Percentiles rank a stretch among this genome's conserved stretches.
Evolutionary conservation across 805 yeast species (phyloP).

Genomic region (Starmerella floricola): DNA sequence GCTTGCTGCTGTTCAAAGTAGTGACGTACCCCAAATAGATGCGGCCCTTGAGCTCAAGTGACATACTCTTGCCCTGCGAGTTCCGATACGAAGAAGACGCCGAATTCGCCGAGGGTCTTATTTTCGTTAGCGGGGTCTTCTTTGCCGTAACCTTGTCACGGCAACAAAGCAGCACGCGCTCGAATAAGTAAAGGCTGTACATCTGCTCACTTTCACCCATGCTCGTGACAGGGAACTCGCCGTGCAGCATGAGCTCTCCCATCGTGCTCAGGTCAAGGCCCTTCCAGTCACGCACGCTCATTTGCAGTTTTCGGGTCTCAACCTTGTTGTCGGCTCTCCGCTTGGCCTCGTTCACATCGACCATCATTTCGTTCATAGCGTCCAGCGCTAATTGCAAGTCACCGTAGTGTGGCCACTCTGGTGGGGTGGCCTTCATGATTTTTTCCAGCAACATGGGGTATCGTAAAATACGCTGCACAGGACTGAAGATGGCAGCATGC

Average conservation of each 20-base stretch:
- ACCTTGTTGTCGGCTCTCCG: slow-evolving; percentile 79
- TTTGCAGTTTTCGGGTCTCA: slow-evolving; percentile 52
- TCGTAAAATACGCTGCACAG: slow-evolving; percentile 91
- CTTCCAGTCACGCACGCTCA: slow-evolving; percentile 80
- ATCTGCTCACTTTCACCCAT: slow-evolving; percentile 61
- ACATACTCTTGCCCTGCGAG: slow-evolving; percentile 21
- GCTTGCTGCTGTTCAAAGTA: slow-evolving; percentile 30
- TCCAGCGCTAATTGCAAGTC: slow-evolving; percentile 62
- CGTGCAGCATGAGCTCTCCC: slow-evolving; percentile 74
- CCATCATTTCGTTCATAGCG: slow-evolving; percentile 72
- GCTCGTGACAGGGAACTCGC: slow-evolving; percentile 39
- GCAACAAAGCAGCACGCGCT: slow-evolving; percentile 51
- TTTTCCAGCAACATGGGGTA: slow-evolving; percentile 73
- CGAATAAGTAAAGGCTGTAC: slow-evolving; percentile 81
- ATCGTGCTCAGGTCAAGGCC: slow-evolving; percentile 69
- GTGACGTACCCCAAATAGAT: slow-evolving; percentile 62
- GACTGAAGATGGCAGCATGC: slow-evolving; percentile 80
- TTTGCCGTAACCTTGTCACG: slow-evolving; percentile 46
- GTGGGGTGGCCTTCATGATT: slow-evolving; percentile 52
- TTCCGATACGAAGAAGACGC: slow-evolving; percentile 7
- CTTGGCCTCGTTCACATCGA: slow-evolving; percentile 84
- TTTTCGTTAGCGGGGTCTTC: slow-evolving; percentile 39
- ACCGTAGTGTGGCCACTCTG: slow-evolving; percentile 40
- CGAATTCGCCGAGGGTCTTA: slow-evolving; percentile 31
- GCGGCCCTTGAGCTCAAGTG: slow-evolving; percentile 61